Conservation (phyloP, 2,329 filamentous ascomycete genomes). For the Niveomyces coronatus region DNA sequence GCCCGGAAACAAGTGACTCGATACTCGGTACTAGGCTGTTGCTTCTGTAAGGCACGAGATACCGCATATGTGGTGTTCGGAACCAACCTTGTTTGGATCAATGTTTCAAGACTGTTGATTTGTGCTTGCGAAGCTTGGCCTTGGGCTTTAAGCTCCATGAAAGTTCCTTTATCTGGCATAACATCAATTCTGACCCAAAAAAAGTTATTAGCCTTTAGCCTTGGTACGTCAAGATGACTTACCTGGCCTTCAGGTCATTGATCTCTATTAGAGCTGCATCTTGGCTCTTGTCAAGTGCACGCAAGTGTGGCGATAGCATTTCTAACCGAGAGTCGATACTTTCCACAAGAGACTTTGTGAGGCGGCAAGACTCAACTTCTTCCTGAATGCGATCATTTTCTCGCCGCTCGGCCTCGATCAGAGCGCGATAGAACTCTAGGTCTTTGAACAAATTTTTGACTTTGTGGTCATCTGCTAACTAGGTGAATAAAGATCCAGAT, state of each 20-base stretch:
- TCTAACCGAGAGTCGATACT: not conserved
- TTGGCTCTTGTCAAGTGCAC: not conserved
- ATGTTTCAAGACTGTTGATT: not conserved
- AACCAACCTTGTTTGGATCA: not conserved
- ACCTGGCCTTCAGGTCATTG: not conserved
- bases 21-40: not conserved
- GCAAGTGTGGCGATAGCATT: not conserved
- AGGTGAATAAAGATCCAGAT: not conserved
- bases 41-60: not conserved
- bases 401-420: not conserved
- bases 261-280: not conserved
- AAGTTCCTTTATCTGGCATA: not conserved
- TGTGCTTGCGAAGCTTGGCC: not conserved
- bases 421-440: not conserved
- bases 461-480: constrained; percentile 1
- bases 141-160: not conserved
- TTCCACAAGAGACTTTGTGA: not conserved
- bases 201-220: not conserved
- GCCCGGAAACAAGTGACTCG: not conserved
- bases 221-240: not conserved
- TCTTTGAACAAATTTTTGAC: not conserved
- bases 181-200: not conserved
- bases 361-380: not conserved
- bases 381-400: not conserved
- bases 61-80: not conserved